Evolutionary conservation across 805 yeast species (phyloP), one percentile per base, ranked within the genome.

Genomic region (Barnettozyma wickerhamii): DNA sequence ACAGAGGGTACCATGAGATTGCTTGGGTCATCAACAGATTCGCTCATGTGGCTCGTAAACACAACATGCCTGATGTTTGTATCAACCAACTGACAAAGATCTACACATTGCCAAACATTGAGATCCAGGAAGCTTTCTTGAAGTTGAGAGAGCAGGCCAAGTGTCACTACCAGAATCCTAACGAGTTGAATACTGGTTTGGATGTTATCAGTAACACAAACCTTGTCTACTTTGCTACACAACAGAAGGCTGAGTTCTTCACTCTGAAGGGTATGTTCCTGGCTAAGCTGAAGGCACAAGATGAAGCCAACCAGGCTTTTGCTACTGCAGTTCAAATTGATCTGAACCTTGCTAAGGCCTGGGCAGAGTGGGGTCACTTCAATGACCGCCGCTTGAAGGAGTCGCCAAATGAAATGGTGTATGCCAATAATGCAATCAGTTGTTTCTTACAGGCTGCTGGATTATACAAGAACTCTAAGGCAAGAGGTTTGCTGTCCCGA

Each of bases 321-420:
- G 96, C 98, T 2, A 87, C 97, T 3, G 96, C 99, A 1, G 97
- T 93, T 15, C 98, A 93, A 62, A 81, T 93, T 42, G 99, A 95
- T 56, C 74, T 91, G 51, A 88, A 90, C 54, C 64, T 93, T 35
- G 96, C 98, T 2, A 91, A 93, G 60, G 98, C 99, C 0, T 93
- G 99, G 99, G 98, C 97, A 4, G 97, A 95, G 60, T 93, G 99
- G 99, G 99, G 99, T 46, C 79, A 81, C 59, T 93, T 88, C 66
- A 90, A 90, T 58, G 99, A 93, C 52, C 77, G 81, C 21, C 71
- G 96, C 31, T 81, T 88, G 60, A 84, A 86, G 50, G 95, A 88
- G 50, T 82, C 81, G 45, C 91, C 90, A 1, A 77, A 69, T 37
- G 95, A 87, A 53, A 79, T 84, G 64, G 76, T 79, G 18, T 81